Base-by-base conservation (phyloP, 768 basidiomycete species). In the Termitomyces sp. region DNA sequence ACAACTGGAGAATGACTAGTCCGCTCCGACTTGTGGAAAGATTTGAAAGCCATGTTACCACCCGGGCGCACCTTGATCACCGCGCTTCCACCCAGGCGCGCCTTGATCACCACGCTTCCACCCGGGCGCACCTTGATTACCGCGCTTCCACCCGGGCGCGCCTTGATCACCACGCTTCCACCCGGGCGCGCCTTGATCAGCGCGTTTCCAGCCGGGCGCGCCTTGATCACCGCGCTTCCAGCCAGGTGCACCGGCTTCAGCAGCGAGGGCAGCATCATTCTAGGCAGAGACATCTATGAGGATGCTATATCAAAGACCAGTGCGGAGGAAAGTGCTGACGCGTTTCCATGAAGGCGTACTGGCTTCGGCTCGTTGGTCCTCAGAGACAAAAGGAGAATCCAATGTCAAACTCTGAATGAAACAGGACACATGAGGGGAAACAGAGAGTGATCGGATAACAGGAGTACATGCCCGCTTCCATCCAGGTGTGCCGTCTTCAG, bases 401-500 rank as follows among this genome's bases (percentile, higher is more conserved):
- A n/a, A 36, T 9, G 16, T 26, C 13, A 41, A 39, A 3, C 42
- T n/a, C 42, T 53, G 5, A 22, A 22, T 7, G 37, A 24, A 37
- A 29, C 10, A 34, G 5, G 20, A 36, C 16, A 18, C 1, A 26
- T 27, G 26, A 55, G n/a, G 27, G 34, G 26, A 2, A n/a, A n/a
- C 4, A 18, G 22, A 20, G 32, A 29, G 14, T 18, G 5, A 2
- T 2, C 10, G 22, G 22, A 53, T 29, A 22, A 22, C 2, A 43
- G 6, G 1, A 32, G 43, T 51, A 22, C 41, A 32, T 53, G 43
- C 53, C 53, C 20, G 58, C 26, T 55, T 59, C 52, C 53, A 54
- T 1, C n/a, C 18, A 36, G 44, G 31, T 3, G 44, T 47, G 7
- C 26, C 16, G 29, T 24, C 34, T 47, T 55, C 54, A 37, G 44